These are phyloP conservation scores for Arbutus unedo DNA, from an alignment of 148 eudicot species.

Conservation along the genomic window DNA sequence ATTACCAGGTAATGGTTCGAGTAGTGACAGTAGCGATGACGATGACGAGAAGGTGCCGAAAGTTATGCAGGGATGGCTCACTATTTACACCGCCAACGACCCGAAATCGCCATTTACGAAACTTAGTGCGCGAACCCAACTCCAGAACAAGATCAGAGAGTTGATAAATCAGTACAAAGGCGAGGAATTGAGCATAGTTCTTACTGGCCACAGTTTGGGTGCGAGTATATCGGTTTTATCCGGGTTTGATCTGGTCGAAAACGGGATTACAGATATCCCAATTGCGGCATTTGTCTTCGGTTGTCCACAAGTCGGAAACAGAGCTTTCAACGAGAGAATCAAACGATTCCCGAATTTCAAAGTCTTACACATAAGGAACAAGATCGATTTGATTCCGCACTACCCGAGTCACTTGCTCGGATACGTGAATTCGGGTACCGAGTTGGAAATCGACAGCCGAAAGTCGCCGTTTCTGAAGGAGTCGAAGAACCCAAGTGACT, in stretches of 20 bases:
- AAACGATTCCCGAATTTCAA: conserved; percentile 47
- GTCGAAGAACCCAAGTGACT: conserved; percentile 70
- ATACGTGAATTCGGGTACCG: conserved; percentile 53
- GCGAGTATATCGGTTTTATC: conserved; percentile 50
- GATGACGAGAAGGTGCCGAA: conserved; percentile 6
- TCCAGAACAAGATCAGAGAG: conserved; percentile 17
- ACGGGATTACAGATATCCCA: conserved; percentile 53
- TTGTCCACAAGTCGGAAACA: conserved; percentile 78
- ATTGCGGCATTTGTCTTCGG: conserved; percentile 70
- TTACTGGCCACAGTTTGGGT: conserved; percentile 25
- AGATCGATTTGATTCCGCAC: conserved; percentile 66
- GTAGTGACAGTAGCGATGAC: not conserved
- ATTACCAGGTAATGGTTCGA: not conserved
- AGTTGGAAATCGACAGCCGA: conserved; percentile 58
- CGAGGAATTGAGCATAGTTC: conserved; percentile 16
- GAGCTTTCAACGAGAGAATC: conserved; percentile 49
- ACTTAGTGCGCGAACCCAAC: conserved; percentile 16
- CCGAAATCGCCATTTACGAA: conserved; percentile 20
- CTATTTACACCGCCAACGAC: conserved; percentile 20
- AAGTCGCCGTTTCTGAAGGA: conserved; percentile 64
- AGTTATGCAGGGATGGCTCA: conserved; percentile 29
- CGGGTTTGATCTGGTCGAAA: conserved; percentile 76
- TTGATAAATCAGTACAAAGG: conserved; percentile 5
- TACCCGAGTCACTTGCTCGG: conserved; percentile 64
- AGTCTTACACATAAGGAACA: conserved; percentile 53